phyloP scores from a whole-genome alignment of 2,329 filamentous ascomycete genomes.

The Lachnellula willkommii region DNA sequence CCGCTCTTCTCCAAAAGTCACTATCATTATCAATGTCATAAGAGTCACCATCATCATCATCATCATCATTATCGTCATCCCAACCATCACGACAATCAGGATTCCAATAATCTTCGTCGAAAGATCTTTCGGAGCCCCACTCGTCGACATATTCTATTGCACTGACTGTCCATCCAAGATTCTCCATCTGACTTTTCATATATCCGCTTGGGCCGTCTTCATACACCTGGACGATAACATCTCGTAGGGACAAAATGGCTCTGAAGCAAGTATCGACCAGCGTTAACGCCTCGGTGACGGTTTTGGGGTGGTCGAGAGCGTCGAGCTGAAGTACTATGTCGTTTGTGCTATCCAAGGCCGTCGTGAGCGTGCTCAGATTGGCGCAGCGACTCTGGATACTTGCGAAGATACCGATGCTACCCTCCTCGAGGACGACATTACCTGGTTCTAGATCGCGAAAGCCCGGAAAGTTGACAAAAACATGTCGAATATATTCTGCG shows the following conservation, averaged over 20 bases:
- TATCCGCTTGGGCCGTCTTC: constrained; percentile 13
- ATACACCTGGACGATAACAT: constrained; percentile 22
- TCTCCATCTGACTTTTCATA: constrained; percentile 21
- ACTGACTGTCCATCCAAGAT: constrained; percentile 22
- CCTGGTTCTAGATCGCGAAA: constrained; percentile 8
- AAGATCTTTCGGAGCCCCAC: constrained; percentile 9
- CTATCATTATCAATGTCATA: constrained; percentile 7
- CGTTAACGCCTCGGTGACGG: constrained; percentile 13
- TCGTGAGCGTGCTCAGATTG: constrained; percentile 16
- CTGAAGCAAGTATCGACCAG: constrained; percentile 21
- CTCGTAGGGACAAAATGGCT: constrained; percentile 21
- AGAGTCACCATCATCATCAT: constrained; percentile 1
- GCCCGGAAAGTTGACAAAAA: constrained; percentile 16
- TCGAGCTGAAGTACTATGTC: constrained; percentile 1
- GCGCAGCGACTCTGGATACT: constrained; percentile 17
- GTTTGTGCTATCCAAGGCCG: constrained; percentile 4
- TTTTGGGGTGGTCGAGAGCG: constrained; percentile 4
- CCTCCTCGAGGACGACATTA: constrained; percentile 7
- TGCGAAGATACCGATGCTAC: constrained; percentile 9
- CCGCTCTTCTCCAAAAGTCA: constrained; percentile 9
- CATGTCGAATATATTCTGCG: constrained; percentile 16
- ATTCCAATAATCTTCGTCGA: constrained; percentile 5
- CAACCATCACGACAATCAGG: background rate
- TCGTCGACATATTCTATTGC: constrained; percentile 12
- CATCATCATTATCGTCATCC: constrained; percentile 2